A percentile compares a stretch with the other conserved stretches of the same genome.
phyloP scores from a whole-genome alignment of 805 yeast species.

The Tetrapisispora fleetii region DNA sequence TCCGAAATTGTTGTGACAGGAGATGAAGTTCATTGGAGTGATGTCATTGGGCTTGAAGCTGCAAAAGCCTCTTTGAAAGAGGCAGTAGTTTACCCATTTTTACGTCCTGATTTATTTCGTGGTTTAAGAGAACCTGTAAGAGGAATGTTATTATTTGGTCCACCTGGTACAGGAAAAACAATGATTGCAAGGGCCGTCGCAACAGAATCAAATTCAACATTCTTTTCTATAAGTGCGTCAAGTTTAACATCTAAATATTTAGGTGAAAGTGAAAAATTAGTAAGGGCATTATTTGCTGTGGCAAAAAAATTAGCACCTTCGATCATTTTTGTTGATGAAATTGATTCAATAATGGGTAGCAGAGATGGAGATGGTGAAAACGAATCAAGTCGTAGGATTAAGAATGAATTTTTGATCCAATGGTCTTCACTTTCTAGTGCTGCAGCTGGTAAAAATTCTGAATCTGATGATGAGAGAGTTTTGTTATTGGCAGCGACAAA shows the following conservation, averaged over 20 bases:
- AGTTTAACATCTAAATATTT: conserved; percentile 77
- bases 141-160: conserved; percentile 95
- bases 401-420: conserved; percentile 86
- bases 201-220: conserved; percentile 86
- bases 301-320: conserved; percentile 86
- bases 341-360: conserved; percentile 78
- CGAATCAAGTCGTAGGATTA: conserved; percentile 81
- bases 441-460: conserved; percentile 51
- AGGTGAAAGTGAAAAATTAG: conserved; percentile 91
- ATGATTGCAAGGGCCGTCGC: conserved; percentile 97
- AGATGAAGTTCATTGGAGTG: conserved; percentile 90
- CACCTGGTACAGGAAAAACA: conserved; percentile 98
- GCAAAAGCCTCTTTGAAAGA: conserved; percentile 87
- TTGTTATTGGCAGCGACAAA: conserved; percentile 91
- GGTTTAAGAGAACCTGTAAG: conserved; percentile 91
- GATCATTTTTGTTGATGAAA: conserved; percentile 91
- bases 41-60: conserved; percentile 82
- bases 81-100: conserved; percentile 90
- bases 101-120: conserved; percentile 84
- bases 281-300: conserved; percentile 74
- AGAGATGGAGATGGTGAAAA: conserved; percentile 52
- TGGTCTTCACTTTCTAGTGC: conserved; percentile 92
- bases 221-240: conserved; percentile 85
- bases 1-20: conserved; percentile 84
- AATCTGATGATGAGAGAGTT: conserved; percentile 48